Evolutionary conservation across 1,284 basidiomycete genomes (phyloP), one percentile per base, ranked within the genome.

Genomic region (Amylostereum chailletii): DNA sequence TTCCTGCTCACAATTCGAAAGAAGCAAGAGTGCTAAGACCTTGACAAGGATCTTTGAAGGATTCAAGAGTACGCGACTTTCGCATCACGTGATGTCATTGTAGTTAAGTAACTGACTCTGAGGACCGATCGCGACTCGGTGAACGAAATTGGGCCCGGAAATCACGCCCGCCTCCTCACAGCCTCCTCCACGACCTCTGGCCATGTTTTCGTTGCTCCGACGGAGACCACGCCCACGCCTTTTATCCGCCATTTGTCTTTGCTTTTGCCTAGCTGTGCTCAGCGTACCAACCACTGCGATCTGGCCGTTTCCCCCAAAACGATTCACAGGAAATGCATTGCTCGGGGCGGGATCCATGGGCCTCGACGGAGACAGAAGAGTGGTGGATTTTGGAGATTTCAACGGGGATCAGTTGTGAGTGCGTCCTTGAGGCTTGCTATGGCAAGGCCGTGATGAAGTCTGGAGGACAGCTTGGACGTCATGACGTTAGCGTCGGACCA

Each of bases 351-450:
- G 93, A 1, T 68, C 80, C 0, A 73, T 96, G 58, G 94, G 94
- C 1, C 69, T 99, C 19, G 75, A 76, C 37, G 71, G 72, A n/a
- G 75, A 81, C 38, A 81, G 79, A 27, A 77, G 88, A 50, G 76
- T 96, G 31, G 76, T 90, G 45, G 94, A 94, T 1, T 88, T 94
- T 60, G 95, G 92, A 32, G 95, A 99, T 69, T 94, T 92, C 65
- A 85, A 97, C 63, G 94, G 90, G 3, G 94, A 98, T 65, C 93
- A 96, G 63, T 90, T 90, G 91, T 95, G 63, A 65, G 88, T 71
- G 27, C 9, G 30, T 42, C 42, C 29, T 27, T 26, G n/a, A 3
- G 38, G 49, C 5, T 34, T n/a, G 9, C 34, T 41, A 4, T 43
- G 26, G 3, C 26, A 30, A 26, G 27, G 40, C 45, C 11, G 45